Percentiles rank a stretch among this genome's conserved stretches.
Conservation (phyloP, 495 filamentous ascomycete genomes). For the Aspergillus taichungensis region DNA sequence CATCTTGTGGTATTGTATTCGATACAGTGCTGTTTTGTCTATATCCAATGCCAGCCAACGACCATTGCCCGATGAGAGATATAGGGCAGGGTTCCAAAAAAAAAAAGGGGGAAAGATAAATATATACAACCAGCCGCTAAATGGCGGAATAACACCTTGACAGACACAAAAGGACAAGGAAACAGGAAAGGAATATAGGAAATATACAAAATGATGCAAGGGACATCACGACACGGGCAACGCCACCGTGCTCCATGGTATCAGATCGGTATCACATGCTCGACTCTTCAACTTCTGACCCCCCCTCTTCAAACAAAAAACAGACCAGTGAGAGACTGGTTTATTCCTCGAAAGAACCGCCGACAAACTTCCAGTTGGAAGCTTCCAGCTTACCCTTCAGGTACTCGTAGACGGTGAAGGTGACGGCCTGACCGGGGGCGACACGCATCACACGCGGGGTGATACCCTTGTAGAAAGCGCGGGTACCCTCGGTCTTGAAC, state of each 20-base stretch:
- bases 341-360: constrained; percentile 69
- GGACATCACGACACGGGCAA: constrained; percentile 14
- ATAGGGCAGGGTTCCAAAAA: constrained; percentile 7
- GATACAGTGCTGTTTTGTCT: too few relatives aligned
- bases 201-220: constrained; percentile 8
- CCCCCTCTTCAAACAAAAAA: too few relatives aligned
- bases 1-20: too few relatives aligned
- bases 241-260: constrained; percentile 25
- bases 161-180: constrained; percentile 4
- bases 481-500: constrained; percentile 91
- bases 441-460: constrained; percentile 96
- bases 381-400: constrained; percentile 76
- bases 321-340: too few relatives aligned
- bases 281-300: not conserved
- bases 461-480: constrained; percentile 98
- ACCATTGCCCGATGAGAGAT: not conserved
- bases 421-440: constrained; percentile 94
- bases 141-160: constrained; percentile 3
- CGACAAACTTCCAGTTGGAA: constrained; percentile 54
- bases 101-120: constrained; percentile 2
- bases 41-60: too few relatives aligned
- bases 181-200: constrained; percentile 6
- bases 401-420: constrained; percentile 95
- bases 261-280: constrained; percentile 22
- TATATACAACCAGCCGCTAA: constrained; percentile 14